Conservation (phyloP, 352 stramenopile genomes). For the Pythium folliculosum region DNA sequence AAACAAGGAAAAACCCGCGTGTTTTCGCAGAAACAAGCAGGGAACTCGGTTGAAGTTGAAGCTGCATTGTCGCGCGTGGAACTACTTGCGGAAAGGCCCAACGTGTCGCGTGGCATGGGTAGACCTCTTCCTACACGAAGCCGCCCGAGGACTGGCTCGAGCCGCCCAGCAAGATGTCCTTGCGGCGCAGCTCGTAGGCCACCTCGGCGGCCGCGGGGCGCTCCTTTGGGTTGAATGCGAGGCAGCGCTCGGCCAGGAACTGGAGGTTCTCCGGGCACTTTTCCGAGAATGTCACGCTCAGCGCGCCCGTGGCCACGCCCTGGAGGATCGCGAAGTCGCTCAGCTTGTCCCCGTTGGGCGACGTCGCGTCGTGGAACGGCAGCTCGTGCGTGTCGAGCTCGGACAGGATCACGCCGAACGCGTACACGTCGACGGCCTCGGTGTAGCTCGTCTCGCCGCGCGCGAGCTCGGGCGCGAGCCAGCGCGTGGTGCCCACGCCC, state of each 20-base stretch:
- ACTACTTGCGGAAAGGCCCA: neutral
- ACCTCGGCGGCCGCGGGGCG: slow-evolving; percentile 56
- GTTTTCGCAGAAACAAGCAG: neutral
- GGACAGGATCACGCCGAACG: slow-evolving; percentile 67
- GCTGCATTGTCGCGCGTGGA: neutral
- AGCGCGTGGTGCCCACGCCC: slow-evolving; percentile 61
- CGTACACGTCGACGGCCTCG: slow-evolving; percentile 68
- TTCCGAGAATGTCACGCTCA: slow-evolving; percentile 43
- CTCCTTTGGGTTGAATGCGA: slow-evolving; percentile 49
- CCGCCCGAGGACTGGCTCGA: slow-evolving; percentile 16
- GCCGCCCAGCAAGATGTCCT: slow-evolving; percentile 42
- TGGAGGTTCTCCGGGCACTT: slow-evolving; percentile 49
- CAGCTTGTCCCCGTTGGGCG: slow-evolving; percentile 38
- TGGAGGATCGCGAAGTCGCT: slow-evolving; percentile 65
- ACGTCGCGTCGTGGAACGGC: slow-evolving; percentile 50
- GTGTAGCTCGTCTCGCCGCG: slow-evolving; percentile 63
- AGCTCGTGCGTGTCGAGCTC: slow-evolving; percentile 73
- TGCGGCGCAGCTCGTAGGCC: slow-evolving; percentile 61
- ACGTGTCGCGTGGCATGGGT: neutral
- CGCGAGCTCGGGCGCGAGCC: slow-evolving; percentile 64
- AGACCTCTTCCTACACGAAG: slow-evolving; percentile 30
- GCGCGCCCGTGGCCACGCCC: slow-evolving; percentile 44
- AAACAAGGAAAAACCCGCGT: neutral
- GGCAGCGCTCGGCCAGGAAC: slow-evolving; percentile 51
- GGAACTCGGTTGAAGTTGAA: slow-evolving; percentile 9